Evolutionary conservation across 164 flowering plant species (phyloP).

Genomic region (Vitis labrusca): DNA sequence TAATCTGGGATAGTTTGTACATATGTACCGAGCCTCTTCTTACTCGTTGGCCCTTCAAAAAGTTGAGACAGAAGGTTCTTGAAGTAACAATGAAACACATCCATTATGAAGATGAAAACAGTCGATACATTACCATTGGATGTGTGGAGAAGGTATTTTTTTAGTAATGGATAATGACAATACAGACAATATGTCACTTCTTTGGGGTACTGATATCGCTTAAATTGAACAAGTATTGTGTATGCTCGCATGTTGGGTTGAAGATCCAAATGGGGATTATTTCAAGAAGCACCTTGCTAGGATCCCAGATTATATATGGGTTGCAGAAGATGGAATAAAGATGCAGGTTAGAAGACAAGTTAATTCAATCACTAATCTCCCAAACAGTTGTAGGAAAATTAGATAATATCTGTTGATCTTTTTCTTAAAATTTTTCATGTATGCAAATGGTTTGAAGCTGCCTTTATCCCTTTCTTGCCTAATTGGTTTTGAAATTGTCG

Average conservation of each 20-base stretch:
- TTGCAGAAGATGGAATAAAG: slow-evolving; percentile 56
- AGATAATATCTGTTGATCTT: neutral
- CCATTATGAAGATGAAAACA: slow-evolving; percentile 49
- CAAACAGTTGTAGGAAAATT: too few species aligned
- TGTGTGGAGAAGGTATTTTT: slow-evolving; percentile 32
- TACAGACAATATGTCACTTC: neutral
- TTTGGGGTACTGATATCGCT: neutral
- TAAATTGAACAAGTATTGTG: slow-evolving; percentile 24
- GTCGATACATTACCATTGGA: slow-evolving; percentile 48
- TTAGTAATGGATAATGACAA: too few species aligned
- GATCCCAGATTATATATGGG: slow-evolving; percentile 51
- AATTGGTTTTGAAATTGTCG: slow-evolving; percentile 18
- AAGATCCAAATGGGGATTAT: slow-evolving; percentile 45
- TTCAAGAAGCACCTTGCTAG: slow-evolving; percentile 58
- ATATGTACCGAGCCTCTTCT: slow-evolving; percentile 34
- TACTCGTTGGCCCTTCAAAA: slow-evolving; percentile 43
- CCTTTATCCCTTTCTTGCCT: neutral
- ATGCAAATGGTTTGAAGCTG: too few species aligned
- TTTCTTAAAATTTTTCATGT: slow-evolving; percentile 11
- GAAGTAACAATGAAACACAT: slow-evolving; percentile 36
- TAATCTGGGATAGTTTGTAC: slow-evolving; percentile 44
- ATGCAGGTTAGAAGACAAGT: slow-evolving; percentile 28
- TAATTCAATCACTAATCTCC: too few species aligned
- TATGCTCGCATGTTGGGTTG: slow-evolving; percentile 64
- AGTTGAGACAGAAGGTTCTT: slow-evolving; percentile 38